These are phyloP conservation scores for Elsinoe arachidis DNA, from an alignment of 2,329 filamentous ascomycete genomes.

Conservation along the genomic window DNA sequence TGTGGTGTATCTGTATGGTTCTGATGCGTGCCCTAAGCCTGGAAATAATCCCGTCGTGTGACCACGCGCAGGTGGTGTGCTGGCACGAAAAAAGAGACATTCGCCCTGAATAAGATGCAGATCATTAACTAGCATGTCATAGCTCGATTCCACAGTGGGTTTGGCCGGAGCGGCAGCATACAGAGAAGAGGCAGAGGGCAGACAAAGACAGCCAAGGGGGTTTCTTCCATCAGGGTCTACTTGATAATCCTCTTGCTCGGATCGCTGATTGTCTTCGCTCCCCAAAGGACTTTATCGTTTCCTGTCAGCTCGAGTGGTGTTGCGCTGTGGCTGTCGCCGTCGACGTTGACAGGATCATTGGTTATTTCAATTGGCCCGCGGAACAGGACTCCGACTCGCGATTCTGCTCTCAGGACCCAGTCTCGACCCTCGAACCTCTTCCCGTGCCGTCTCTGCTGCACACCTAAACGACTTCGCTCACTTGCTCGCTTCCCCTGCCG, in stretches of 20 bases:
- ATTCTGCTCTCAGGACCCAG: not conserved
- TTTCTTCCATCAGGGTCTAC: not conserved
- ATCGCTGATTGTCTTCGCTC: not conserved
- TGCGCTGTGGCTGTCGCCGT: not conserved
- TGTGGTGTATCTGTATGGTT: not conserved
- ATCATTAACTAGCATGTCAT: not conserved
- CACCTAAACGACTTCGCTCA: not conserved
- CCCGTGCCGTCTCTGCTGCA: not conserved
- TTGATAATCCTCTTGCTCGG: not conserved
- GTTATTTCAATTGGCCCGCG: not conserved
- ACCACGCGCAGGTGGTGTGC: conserved; percentile 4
- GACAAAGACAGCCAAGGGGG: conserved; percentile 6
- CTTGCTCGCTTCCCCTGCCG: not conserved
- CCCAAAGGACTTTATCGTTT: not conserved
- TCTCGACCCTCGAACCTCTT: not conserved
- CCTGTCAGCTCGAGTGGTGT: not conserved
- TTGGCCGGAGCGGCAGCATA: not conserved
- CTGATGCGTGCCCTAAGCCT: not conserved
- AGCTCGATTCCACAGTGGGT: conserved; percentile 10
- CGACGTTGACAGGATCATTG: not conserved
- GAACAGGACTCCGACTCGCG: not conserved
- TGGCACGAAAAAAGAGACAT: conserved; percentile 7
- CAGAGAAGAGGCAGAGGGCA: not conserved
- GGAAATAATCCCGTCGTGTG: not conserved
- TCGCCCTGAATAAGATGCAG: not conserved